Percentiles rank a stretch among this genome's conserved stretches.
Conservation (phyloP, 2,329 filamentous ascomycete species). For the Botryotinia calthae region DNA sequence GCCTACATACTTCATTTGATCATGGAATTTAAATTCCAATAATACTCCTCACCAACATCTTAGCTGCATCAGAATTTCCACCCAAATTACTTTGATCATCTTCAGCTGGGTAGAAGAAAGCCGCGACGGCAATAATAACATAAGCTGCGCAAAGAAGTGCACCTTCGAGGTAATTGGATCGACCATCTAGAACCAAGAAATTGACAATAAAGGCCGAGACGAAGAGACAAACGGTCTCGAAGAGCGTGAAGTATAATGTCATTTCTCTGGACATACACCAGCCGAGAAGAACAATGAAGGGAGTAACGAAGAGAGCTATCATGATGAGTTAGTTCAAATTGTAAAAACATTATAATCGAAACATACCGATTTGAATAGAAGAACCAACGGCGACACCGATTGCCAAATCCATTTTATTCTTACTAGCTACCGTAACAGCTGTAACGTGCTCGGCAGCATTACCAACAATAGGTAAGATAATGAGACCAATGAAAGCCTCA, state of each 20-base stretch:
- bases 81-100: slow-evolving; percentile 46
- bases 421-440: slow-evolving; percentile 66
- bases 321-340: slow-evolving; percentile 5
- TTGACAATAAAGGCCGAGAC: slow-evolving; percentile 83
- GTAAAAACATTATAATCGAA: neutral
- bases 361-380: slow-evolving; percentile 63
- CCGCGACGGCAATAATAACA: slow-evolving; percentile 64
- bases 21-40: slow-evolving; percentile 7
- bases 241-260: slow-evolving; percentile 81
- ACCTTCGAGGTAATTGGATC: slow-evolving; percentile 85
- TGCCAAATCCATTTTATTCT: slow-evolving; percentile 74
- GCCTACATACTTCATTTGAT: neutral
- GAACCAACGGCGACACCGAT: slow-evolving; percentile 70
- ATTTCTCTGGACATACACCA: slow-evolving; percentile 68
- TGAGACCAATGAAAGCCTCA: slow-evolving; percentile 68
- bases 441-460: slow-evolving; percentile 74
- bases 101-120: slow-evolving; percentile 62
- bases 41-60: slow-evolving; percentile 30
- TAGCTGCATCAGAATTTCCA: slow-evolving; percentile 34
- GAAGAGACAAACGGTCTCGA: slow-evolving; percentile 85
- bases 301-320: slow-evolving; percentile 62
- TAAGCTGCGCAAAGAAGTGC: slow-evolving; percentile 65
- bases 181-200: slow-evolving; percentile 79
- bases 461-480: slow-evolving; percentile 70
- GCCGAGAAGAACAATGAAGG: slow-evolving; percentile 67